These are phyloP conservation scores for Solanum dulcamara DNA, from an alignment of 257 asterid genomes.

Conservation along the genomic window DNA sequence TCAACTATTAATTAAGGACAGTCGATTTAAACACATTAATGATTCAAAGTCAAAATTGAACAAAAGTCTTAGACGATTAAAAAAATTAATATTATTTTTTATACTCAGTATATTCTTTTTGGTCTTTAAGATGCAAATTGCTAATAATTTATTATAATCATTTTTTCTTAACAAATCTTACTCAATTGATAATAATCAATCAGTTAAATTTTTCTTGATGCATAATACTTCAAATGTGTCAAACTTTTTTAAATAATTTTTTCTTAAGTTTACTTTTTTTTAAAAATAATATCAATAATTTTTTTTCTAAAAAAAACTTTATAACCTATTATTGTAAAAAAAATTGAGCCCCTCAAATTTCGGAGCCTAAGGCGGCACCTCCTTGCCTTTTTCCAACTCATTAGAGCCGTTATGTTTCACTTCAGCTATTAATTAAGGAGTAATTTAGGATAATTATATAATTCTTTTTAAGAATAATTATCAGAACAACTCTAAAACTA, in stretches of 20 bases:
- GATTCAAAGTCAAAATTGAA: not conserved
- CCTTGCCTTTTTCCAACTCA: not conserved
- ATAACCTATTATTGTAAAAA: not conserved
- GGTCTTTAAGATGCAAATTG: too few relatives aligned
- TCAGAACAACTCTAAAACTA: not conserved
- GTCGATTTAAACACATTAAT: not conserved
- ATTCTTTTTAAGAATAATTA: not conserved
- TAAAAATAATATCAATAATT: not conserved
- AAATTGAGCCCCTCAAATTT: not conserved
- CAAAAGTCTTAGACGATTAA: not conserved
- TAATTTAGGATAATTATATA: not conserved
- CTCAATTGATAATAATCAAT: not conserved
- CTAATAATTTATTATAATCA: too few relatives aligned
- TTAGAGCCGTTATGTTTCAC: not conserved
- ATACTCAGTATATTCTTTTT: too few relatives aligned
- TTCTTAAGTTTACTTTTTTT: not conserved
- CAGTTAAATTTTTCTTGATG: not conserved
- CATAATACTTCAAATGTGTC: not conserved
- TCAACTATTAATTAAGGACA: not conserved
- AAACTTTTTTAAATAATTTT: not conserved
- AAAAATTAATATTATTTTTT: too few relatives aligned
- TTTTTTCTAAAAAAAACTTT: not conserved
- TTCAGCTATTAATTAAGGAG: not conserved
- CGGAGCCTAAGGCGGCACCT: not conserved
- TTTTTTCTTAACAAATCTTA: too few relatives aligned